phyloP scores from a whole-genome alignment of 2,329 filamentous ascomycete species.

The Ophiostoma fasciatum region DNA sequence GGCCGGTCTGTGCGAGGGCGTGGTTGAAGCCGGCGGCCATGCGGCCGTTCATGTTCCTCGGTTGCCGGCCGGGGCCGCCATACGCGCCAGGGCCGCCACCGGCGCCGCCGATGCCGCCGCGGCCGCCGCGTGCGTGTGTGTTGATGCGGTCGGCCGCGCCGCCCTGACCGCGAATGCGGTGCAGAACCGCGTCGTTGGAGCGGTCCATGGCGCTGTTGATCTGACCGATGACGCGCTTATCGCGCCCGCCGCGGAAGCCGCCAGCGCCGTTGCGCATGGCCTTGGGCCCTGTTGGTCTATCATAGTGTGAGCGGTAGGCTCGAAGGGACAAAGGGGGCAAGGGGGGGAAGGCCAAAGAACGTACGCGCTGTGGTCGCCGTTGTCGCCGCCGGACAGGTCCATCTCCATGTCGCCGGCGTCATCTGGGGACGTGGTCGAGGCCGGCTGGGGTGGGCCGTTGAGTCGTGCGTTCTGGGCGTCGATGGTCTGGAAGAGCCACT shows the following conservation, averaged over 20 bases:
- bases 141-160: constrained; percentile 65
- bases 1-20: constrained; percentile 31
- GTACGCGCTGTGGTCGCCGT: constrained; percentile 43
- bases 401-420: constrained; percentile 54
- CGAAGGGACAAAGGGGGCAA: background rate
- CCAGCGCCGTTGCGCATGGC: constrained; percentile 69
- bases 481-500: constrained; percentile 88
- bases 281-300: constrained; percentile 85
- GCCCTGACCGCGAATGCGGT: constrained; percentile 58
- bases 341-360: constrained; percentile 14
- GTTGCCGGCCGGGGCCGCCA: constrained; percentile 21
- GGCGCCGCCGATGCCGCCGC: constrained; percentile 26
- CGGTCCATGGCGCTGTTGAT: constrained; percentile 74
- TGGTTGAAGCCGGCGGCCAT: constrained; percentile 34
- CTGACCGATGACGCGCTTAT: constrained; percentile 75
- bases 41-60: constrained; percentile 33
- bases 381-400: constrained; percentile 35
- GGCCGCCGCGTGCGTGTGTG: constrained; percentile 58
- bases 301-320: no score
- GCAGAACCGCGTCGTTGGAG: constrained; percentile 56
- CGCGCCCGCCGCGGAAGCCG: constrained; percentile 40
- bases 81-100: constrained; percentile 5
- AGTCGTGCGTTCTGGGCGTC: constrained; percentile 48
- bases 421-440: no score
- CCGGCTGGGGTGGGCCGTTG: constrained; percentile 26